Conservation (phyloP, 2,329 filamentous ascomycete genomes). For the Ramularia endophylla region DNA sequence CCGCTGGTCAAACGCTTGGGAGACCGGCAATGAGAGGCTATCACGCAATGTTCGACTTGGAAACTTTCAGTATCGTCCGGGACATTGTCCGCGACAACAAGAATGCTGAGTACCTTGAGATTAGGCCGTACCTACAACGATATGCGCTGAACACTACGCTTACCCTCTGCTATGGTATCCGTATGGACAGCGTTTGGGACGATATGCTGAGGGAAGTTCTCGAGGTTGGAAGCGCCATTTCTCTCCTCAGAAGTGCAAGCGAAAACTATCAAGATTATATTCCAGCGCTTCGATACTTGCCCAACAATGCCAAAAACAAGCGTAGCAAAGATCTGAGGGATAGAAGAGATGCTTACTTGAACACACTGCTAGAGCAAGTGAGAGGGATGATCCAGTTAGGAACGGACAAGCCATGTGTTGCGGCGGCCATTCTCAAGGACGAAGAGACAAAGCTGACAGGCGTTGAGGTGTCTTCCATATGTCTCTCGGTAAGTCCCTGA, state of each 20-base stretch:
- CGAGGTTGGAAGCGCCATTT: constrained; percentile 48
- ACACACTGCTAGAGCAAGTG: constrained; percentile 46
- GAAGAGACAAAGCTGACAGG: constrained; percentile 48
- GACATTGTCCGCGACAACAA: constrained; percentile 43
- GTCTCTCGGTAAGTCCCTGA: constrained; percentile 32
- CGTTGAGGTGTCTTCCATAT: constrained; percentile 50
- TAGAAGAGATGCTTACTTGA: constrained; percentile 46
- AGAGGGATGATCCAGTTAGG: constrained; percentile 47
- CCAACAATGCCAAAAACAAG: constrained; percentile 48
- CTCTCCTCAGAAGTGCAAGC: constrained; percentile 44
- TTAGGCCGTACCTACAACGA: constrained; percentile 48
- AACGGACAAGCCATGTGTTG: constrained; percentile 51
- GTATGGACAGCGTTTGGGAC: constrained; percentile 51
- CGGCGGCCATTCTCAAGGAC: constrained; percentile 50
- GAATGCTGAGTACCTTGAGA: constrained; percentile 35
- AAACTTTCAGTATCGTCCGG: constrained; percentile 46
- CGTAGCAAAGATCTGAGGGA: constrained; percentile 43
- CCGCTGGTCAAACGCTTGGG: constrained; percentile 44
- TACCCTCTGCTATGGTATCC: constrained; percentile 50
- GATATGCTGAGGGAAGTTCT: constrained; percentile 48
- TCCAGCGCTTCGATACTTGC: constrained; percentile 41
- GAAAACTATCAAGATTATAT: constrained; percentile 47
- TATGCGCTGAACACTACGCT: constrained; percentile 51
- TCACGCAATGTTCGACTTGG: constrained; percentile 49
- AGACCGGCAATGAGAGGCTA: constrained; percentile 44